phyloP scores from a whole-genome alignment of 1,139 yeast genomes.

The Candida gigantensis region DNA sequence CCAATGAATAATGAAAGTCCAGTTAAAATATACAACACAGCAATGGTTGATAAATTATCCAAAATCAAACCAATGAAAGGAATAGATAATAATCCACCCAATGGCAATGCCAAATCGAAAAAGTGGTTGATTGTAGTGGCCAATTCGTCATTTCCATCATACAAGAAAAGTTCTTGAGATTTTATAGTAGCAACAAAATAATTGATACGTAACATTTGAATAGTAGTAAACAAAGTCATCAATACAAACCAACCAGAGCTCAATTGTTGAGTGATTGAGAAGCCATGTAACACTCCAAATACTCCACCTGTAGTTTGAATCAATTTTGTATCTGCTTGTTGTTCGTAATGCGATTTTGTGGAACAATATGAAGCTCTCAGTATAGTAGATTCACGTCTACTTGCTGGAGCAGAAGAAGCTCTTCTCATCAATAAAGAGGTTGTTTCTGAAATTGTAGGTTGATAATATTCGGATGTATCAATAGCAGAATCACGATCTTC shows the following conservation, averaged over 20 bases:
- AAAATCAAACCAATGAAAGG: slow-evolving; percentile 84
- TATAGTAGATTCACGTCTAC: slow-evolving; percentile 40
- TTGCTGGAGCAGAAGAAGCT: slow-evolving; percentile 22
- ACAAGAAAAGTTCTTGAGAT: slow-evolving; percentile 72
- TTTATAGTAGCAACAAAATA: slow-evolving; percentile 87
- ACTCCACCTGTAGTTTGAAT: slow-evolving; percentile 66
- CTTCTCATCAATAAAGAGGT: slow-evolving; percentile 43
- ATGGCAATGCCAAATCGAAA: slow-evolving; percentile 81
- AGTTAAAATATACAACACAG: slow-evolving; percentile 55
- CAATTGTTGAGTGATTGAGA: slow-evolving; percentile 61
- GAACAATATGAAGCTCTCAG: slow-evolving; percentile 40
- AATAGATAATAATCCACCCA: slow-evolving; percentile 82
- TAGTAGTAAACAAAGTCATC: slow-evolving; percentile 75
- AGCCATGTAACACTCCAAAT: slow-evolving; percentile 81
- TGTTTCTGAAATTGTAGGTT: slow-evolving; percentile 45
- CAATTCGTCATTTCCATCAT: slow-evolving; percentile 47
- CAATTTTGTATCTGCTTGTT: slow-evolving; percentile 58
- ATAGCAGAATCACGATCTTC: slow-evolving; percentile 27
- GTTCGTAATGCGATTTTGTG: slow-evolving; percentile 61
- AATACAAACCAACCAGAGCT: slow-evolving; percentile 75
- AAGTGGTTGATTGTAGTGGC: slow-evolving; percentile 68
- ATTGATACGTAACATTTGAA: slow-evolving; percentile 88
- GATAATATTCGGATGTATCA: slow-evolving; percentile 18
- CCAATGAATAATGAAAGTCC: slow-evolving; percentile 63
- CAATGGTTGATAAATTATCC: slow-evolving; percentile 69